Evolutionary conservation across 2,329 filamentous ascomycete genomes (phyloP).

Genomic region (Cercospora zeina): DNA sequence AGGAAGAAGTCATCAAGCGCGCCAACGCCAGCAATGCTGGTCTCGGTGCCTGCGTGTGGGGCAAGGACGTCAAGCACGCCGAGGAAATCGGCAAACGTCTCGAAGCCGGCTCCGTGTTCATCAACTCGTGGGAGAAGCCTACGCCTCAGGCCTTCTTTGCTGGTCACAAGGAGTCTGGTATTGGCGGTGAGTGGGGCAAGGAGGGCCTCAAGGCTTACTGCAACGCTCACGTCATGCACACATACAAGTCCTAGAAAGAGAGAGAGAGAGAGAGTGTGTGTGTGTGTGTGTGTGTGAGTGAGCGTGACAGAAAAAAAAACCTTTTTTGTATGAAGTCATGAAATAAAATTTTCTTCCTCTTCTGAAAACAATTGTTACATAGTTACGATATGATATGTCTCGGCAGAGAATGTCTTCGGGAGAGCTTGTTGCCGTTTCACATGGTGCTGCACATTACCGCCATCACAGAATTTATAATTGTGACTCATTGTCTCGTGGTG

Average conservation of each 20-base stretch:
- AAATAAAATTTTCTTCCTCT: neutral
- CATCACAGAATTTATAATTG: too few species aligned
- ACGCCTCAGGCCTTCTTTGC: slow-evolving; percentile 60
- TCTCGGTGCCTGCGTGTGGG: slow-evolving; percentile 58
- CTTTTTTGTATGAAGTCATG: slow-evolving; percentile 1
- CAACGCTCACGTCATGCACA: slow-evolving; percentile 51
- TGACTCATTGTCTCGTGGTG: too few species aligned
- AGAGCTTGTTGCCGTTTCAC: neutral
- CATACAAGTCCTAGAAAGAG: slow-evolving; percentile 43
- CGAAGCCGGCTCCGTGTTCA: slow-evolving; percentile 58
- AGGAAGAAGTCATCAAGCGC: slow-evolving; percentile 51
- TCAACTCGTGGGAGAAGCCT: slow-evolving; percentile 55
- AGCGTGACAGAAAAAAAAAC: too few species aligned
- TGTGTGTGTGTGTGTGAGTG: too few species aligned
- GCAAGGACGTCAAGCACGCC: slow-evolving; percentile 52
- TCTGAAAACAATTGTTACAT: neutral
- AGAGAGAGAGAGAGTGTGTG: too few species aligned
- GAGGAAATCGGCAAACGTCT: slow-evolving; percentile 51
- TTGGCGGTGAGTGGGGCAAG: slow-evolving; percentile 58
- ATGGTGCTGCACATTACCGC: too few species aligned
- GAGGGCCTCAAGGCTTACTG: slow-evolving; percentile 50
- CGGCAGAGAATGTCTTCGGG: neutral
- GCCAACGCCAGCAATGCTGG: slow-evolving; percentile 54
- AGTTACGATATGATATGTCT: neutral
- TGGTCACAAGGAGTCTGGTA: slow-evolving; percentile 67